phyloP scores from a whole-genome alignment of 2,329 filamentous ascomycete genomes.

The Phaeoacremonium minimum region DNA sequence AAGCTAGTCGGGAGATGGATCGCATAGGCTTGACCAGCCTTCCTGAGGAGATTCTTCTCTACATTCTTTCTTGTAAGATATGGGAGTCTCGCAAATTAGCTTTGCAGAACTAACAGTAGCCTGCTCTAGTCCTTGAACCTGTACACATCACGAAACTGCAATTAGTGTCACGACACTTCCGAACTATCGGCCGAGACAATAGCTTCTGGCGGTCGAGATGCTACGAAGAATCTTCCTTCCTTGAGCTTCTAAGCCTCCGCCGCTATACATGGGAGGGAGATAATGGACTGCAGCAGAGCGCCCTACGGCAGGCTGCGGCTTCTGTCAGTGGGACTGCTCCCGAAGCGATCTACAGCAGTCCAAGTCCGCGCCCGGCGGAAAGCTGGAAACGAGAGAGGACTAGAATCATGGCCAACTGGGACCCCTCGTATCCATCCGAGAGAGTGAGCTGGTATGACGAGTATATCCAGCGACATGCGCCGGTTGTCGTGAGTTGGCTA shows the following conservation, averaged over 20 bases:
- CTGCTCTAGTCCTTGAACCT: conserved; percentile 53
- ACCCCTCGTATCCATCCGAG: conserved; percentile 70
- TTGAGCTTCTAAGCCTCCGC: conserved; percentile 50
- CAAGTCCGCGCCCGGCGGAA: conserved; percentile 8
- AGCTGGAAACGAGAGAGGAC: conserved; percentile 33
- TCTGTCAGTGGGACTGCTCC: background rate
- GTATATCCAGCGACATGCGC: conserved; percentile 77
- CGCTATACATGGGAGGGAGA: background rate
- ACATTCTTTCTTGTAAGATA: conserved; percentile 57
- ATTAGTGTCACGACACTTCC: conserved; percentile 62
- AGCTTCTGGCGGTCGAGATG: conserved; percentile 73
- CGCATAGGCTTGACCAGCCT: conserved; percentile 42
- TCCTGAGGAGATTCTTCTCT: conserved; percentile 60
- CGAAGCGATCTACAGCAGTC: background rate
- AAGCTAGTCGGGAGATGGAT: no score
- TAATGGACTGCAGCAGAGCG: background rate
- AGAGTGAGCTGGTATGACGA: conserved; percentile 81
- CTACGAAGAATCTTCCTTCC: conserved; percentile 65
- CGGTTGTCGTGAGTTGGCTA: conserved; percentile 73
- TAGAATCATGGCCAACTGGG: conserved; percentile 74
- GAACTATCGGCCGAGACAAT: conserved; percentile 67
- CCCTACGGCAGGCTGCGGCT: background rate
- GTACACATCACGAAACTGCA: conserved; percentile 64
- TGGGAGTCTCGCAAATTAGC: background rate
- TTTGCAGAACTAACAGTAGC: conserved; percentile 4